Evolutionary conservation across 1,284 basidiomycete genomes (phyloP).

Genomic region (Cystobasidium slooffiae): DNA sequence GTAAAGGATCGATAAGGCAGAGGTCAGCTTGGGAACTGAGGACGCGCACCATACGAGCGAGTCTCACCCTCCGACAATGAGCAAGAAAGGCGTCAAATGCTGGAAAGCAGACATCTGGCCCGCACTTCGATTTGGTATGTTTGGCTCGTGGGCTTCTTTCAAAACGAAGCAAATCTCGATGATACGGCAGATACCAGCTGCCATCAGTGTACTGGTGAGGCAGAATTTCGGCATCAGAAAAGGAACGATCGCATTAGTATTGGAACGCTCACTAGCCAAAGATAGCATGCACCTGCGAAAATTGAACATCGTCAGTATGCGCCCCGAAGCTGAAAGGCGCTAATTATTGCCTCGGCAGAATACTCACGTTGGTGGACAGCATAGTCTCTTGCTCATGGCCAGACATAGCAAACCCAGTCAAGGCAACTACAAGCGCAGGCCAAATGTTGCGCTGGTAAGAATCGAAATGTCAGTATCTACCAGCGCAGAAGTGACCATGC

Average conservation of each 20-base stretch:
- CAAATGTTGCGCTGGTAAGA: conserved; percentile 72
- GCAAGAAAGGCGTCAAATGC: conserved; percentile 79
- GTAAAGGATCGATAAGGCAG: background rate
- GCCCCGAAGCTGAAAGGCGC: background rate
- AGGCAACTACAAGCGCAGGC: conserved; percentile 72
- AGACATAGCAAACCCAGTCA: conserved; percentile 95
- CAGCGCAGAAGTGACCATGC: background rate
- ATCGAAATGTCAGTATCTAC: background rate
- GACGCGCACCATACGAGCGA: background rate
- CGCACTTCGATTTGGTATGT: conserved; percentile 37
- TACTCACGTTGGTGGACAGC: conserved; percentile 70
- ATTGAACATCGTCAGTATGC: background rate
- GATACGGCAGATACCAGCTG: conserved; percentile 79
- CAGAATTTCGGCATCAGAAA: background rate
- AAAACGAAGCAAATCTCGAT: conserved; percentile 82
- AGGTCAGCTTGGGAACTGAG: background rate
- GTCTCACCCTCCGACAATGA: conserved; percentile 66
- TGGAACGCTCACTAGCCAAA: conserved; percentile 47
- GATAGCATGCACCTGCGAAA: conserved; percentile 58
- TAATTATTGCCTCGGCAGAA: background rate
- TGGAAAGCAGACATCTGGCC: conserved; percentile 67
- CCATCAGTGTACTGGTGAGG: conserved; percentile 68
- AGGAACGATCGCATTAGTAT: background rate
- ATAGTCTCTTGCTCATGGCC: conserved; percentile 82
- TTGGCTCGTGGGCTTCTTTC: conserved; percentile 52